Percentiles rank a stretch among this genome's conserved stretches.
These are phyloP conservation scores for Tetratostichococcus sp. DNA, from an alignment of 139 green algal genomes.

Conservation along the genomic window DNA sequence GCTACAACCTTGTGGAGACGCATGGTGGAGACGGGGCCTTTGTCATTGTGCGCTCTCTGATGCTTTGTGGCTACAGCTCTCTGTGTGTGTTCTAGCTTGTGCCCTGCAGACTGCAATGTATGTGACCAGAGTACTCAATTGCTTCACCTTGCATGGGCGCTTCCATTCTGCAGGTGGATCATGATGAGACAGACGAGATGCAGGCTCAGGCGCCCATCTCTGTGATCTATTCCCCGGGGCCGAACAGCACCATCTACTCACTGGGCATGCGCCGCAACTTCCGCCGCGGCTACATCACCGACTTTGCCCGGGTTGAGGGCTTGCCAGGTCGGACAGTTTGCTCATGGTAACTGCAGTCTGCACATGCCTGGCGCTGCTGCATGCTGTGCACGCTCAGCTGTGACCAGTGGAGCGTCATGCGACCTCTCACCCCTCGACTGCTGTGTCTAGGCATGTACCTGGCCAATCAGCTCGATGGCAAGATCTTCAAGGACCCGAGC, in stretches of 20 bases:
- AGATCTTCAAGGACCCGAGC: slow-evolving; percentile 18
- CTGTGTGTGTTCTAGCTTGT: too few species aligned
- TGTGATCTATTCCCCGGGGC: slow-evolving; percentile 63
- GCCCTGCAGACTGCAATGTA: too few species aligned
- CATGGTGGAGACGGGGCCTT: slow-evolving; percentile 67
- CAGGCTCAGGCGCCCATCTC: slow-evolving; percentile 28
- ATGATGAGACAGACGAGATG: slow-evolving; percentile 45
- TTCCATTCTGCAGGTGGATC: slow-evolving; percentile 40
- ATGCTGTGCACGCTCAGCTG: too few species aligned
- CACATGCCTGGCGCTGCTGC: too few species aligned
- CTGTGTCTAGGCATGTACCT: slow-evolving; percentile 83
- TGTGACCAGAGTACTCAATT: too few species aligned
- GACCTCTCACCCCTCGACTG: too few species aligned
- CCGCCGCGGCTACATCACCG: slow-evolving; percentile 35
- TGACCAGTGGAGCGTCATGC: too few species aligned
- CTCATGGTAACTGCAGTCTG: neutral
- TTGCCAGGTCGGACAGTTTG: slow-evolving; percentile 36
- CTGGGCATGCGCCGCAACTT: slow-evolving; percentile 67
- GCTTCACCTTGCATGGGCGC: too few species aligned
- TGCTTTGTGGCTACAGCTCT: too few species aligned
- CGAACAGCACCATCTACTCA: slow-evolving; percentile 69
- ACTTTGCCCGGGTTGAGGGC: slow-evolving; percentile 23
- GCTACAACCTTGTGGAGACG: slow-evolving; percentile 82
- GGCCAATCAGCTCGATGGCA: slow-evolving; percentile 67
- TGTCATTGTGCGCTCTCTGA: slow-evolving; percentile 43